Conservation (phyloP, 805 yeast species). For the Ogataea naganishii region DNA sequence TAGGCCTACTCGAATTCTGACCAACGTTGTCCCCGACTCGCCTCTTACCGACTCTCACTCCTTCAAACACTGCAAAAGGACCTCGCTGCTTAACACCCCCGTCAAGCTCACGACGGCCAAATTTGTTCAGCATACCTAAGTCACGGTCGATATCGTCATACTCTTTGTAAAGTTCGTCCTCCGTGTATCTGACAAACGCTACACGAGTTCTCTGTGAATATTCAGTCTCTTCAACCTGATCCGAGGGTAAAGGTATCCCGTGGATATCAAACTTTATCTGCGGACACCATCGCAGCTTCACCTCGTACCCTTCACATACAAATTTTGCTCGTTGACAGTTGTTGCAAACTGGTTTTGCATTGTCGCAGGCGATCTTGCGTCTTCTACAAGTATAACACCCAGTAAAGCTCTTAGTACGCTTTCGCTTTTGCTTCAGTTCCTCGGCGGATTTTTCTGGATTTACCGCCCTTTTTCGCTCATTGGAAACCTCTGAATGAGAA, state of each 20-base stretch:
- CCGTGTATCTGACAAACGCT: slow-evolving; percentile 67
- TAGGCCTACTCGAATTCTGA: no score
- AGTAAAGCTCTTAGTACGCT: slow-evolving; percentile 63
- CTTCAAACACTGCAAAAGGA: slow-evolving; percentile 78
- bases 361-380: slow-evolving; percentile 75
- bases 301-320: slow-evolving; percentile 75
- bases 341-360: slow-evolving; percentile 59
- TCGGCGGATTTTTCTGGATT: no score
- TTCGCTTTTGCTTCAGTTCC: slow-evolving; percentile 8
- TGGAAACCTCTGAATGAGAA: no score
- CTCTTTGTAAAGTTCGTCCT: slow-evolving; percentile 46
- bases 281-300: slow-evolving; percentile 70
- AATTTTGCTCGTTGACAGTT: slow-evolving; percentile 62
- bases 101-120: slow-evolving; percentile 28
- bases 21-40: no score
- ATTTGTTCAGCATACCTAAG: slow-evolving; percentile 44
- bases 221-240: slow-evolving; percentile 29
- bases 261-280: slow-evolving; percentile 43
- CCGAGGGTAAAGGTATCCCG: slow-evolving; percentile 30
- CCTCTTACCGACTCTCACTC: slow-evolving; percentile 18
- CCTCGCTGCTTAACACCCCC: slow-evolving; percentile 35
- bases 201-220: slow-evolving; percentile 63
- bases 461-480: no score
- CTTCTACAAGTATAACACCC: slow-evolving; percentile 87
- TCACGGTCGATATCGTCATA: slow-evolving; percentile 81